phyloP scores from a whole-genome alignment of 2,329 filamentous ascomycete genomes.

The Amphichorda felina region DNA sequence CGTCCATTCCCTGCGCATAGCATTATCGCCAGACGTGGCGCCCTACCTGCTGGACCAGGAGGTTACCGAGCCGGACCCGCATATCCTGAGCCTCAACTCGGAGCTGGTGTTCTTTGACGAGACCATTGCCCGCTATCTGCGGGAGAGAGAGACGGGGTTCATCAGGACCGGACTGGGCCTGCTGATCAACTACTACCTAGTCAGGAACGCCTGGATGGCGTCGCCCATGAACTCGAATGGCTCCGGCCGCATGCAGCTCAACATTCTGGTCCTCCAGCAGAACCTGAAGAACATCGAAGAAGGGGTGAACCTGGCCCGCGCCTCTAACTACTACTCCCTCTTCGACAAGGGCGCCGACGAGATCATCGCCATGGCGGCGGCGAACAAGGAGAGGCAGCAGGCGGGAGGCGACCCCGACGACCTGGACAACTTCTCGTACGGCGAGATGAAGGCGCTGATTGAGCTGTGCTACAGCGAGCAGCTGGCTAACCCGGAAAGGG shows the following conservation, averaged over 20 bases:
- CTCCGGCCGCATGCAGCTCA: slow-evolving; percentile 79
- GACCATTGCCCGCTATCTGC: slow-evolving; percentile 61
- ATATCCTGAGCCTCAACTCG: slow-evolving; percentile 72
- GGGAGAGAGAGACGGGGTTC: slow-evolving; percentile 59
- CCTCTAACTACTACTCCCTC: slow-evolving; percentile 57
- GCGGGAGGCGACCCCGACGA: slow-evolving; percentile 17
- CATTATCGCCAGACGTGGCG: slow-evolving; percentile 46
- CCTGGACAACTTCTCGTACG: slow-evolving; percentile 42
- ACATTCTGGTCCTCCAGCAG: slow-evolving; percentile 90
- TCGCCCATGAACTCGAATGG: slow-evolving; percentile 77
- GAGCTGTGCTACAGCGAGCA: slow-evolving; percentile 60
- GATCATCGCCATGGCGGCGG: slow-evolving; percentile 50
- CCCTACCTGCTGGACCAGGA: slow-evolving; percentile 58
- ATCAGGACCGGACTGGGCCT: slow-evolving; percentile 65
- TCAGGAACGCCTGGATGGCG: slow-evolving; percentile 58
- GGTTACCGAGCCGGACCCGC: slow-evolving; percentile 65
- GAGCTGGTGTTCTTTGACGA: slow-evolving; percentile 84
- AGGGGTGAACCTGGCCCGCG: slow-evolving; percentile 49
- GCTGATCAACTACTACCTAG: slow-evolving; percentile 69
- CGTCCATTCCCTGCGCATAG: slow-evolving; percentile 61
- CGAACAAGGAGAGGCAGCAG: slow-evolving; percentile 23
- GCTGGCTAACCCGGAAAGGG: slow-evolving; percentile 53
- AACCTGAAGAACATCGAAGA: slow-evolving; percentile 89
- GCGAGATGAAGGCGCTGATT: slow-evolving; percentile 53
- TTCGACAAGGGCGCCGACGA: slow-evolving; percentile 54